Base-by-base conservation (phyloP, 768 basidiomycete genomes). In the Auriscalpium microsporum region DNA sequence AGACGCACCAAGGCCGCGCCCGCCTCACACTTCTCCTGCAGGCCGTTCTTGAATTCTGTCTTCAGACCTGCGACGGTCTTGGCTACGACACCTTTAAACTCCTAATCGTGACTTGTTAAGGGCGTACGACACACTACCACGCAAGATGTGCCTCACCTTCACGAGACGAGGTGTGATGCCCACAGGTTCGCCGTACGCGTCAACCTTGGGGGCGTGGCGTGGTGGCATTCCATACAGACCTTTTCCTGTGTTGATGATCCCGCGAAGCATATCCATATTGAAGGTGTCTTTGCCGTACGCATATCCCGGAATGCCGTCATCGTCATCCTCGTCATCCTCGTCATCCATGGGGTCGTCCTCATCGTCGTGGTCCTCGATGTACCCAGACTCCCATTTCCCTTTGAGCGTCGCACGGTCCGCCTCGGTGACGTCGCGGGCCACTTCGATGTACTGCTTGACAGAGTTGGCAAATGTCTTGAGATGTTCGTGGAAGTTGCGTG, bases 1-100 rank as follows among this genome's bases (percentile, higher is more conserved):
- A 42, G 36, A 23, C 74, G 50, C 61, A 81, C 82, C 54, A 75
- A 74, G 16, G 66, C 61, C 6, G 82, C 80, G 13, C 82, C 81
- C 14, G 67, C 64, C 49, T 71, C 71, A 59, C 81, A 82, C 56
- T 80, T 82, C 37, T 81, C 80, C 58, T 84, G 81, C 10, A 84
- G 67, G 8, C 80, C 80, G 48, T 79, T 78, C 44, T 72, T 71
- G 67, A 83, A 79, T 37, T 69, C 65, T 3, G 70, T 65, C 59
- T 83, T 75, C 11, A 84, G 71, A 21, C 75, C 73, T 8, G 65
- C 55, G 4, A 82, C 77, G 45, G 71, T 75, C 1, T 72, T 65
- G 16, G 79, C 73, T 1, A 80, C 69, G 36, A 79, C 66, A 19
- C 64, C 62, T 6, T 63, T 61, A 58, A 84, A 82, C 58, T 75